These are phyloP conservation scores for Lipomyces mesembrius DNA, from an alignment of 805 yeast genomes.

Conservation along the genomic window DNA sequence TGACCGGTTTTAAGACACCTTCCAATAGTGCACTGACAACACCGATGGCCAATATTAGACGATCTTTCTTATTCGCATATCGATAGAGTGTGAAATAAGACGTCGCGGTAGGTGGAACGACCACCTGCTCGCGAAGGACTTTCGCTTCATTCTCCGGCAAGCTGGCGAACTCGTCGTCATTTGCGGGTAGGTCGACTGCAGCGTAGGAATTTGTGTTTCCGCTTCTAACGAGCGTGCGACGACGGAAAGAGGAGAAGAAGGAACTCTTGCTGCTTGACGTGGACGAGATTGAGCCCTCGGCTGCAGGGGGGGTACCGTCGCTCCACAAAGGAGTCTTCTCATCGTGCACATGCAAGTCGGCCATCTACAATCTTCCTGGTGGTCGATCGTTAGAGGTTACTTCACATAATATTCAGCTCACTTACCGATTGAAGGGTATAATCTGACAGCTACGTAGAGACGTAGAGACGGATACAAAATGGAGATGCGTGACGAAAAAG, in stretches of 20 bases:
- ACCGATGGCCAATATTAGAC: slow-evolving; percentile 43
- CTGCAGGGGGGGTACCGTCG: slow-evolving; percentile 12
- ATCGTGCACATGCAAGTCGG: not conserved
- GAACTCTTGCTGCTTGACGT: slow-evolving; percentile 11
- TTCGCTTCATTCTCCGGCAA: slow-evolving; percentile 45
- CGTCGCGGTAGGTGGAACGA: slow-evolving; percentile 36
- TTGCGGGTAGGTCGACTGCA: slow-evolving; percentile 13
- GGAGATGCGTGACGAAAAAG: not conserved
- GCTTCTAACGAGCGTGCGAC: slow-evolving; percentile 8
- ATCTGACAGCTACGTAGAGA: not conserved
- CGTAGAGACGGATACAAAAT: not conserved
- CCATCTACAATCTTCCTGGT: not conserved
- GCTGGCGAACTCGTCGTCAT: slow-evolving; percentile 35
- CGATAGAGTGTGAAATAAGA: slow-evolving; percentile 43
- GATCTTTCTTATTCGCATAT: slow-evolving; percentile 46
- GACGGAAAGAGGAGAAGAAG: slow-evolving; percentile 20
- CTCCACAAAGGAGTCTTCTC: slow-evolving; percentile 26
- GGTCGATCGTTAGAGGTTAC: not conserved
- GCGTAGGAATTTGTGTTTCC: slow-evolving; percentile 27
- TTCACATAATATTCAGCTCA: not conserved
- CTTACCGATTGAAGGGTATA: not conserved
- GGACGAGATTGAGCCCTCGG: slow-evolving; percentile 26
- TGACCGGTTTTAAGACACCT: slow-evolving; percentile 48
- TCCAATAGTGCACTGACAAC: slow-evolving; percentile 45
- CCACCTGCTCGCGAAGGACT: slow-evolving; percentile 46